Evolutionary conservation across 495 filamentous ascomycete species (phyloP), one percentile per base, ranked within the genome.

Genomic region (Evernia prunastri): DNA sequence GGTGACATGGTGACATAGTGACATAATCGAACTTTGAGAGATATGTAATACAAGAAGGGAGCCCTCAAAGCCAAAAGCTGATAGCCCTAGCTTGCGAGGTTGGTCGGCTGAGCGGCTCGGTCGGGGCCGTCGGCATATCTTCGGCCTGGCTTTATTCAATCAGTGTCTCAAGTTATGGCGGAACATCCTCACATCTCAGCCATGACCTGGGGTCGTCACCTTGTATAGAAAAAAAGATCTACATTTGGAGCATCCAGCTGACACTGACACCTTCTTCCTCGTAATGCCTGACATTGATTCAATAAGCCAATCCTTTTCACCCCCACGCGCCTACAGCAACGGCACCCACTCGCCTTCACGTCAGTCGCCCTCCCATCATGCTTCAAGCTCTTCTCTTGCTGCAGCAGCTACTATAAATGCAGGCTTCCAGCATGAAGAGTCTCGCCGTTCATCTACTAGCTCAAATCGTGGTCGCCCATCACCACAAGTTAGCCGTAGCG

Each of bases 371-470:
- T 82, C 83, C 47, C 79, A 86, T 25, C 75, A 87, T 57, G 83
- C 82, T 33, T 81, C 85, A 20, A 84, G 86, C 13, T 77, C 79
- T 35, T 89, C 86, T 12, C 78, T 89, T 33, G 84, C 87, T 67
- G 83, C 87, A 56, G 81, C 88, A 18, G 87, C 86, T 7, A 83
- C 86, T 20, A 80, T 89, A 65, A 90, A 89, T 70, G 84, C 87
- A 18, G 84, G 87, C 37, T 79, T 89, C 12, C 86, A 89, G 67
- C 80, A 80, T 60, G 79, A 87, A 65, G 80, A 82, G 18, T 78
- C 78, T 39, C 76, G 83, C 69, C 81, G 85, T 15, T 81, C 85
- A 5, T 83, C 86, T 25, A 79, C 70, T 58, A 80, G 80, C 78
- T 82, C 84, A 25, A 72, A 76, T 66, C 81, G 78, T 69, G 80